phyloP scores from a whole-genome alignment of 2,329 filamentous ascomycete species.

The Epicoccum nigrum region DNA sequence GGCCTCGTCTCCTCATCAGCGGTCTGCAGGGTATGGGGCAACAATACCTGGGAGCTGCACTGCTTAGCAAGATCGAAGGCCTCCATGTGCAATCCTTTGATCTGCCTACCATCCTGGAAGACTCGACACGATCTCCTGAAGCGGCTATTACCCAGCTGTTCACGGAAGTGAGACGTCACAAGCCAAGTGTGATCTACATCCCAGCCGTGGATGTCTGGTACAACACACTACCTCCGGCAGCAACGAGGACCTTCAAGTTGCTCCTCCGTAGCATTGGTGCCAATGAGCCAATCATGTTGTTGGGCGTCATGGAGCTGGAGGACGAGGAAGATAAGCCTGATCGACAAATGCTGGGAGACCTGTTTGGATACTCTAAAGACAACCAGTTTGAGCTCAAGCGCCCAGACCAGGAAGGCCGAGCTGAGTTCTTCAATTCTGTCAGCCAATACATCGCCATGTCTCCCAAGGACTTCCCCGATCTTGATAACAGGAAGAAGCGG shows the following conservation, averaged over 20 bases:
- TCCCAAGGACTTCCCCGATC: slow-evolving; percentile 86
- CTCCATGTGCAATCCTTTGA: slow-evolving; percentile 96
- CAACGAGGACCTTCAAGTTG: slow-evolving; percentile 80
- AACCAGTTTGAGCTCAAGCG: slow-evolving; percentile 74
- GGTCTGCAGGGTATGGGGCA: slow-evolving; percentile 93
- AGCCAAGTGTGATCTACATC: slow-evolving; percentile 94
- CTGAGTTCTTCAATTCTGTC: slow-evolving; percentile 78
- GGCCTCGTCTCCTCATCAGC: slow-evolving; percentile 82
- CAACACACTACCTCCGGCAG: slow-evolving; percentile 66
- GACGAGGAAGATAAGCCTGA: slow-evolving; percentile 63
- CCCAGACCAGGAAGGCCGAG: slow-evolving; percentile 71
- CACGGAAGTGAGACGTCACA: slow-evolving; percentile 89
- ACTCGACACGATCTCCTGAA: slow-evolving; percentile 80
- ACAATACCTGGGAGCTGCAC: slow-evolving; percentile 80
- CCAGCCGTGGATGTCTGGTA: slow-evolving; percentile 92
- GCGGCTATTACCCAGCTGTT: slow-evolving; percentile 90
- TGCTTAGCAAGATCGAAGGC: slow-evolving; percentile 90
- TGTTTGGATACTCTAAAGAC: slow-evolving; percentile 85
- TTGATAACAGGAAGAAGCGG: slow-evolving; percentile 83
- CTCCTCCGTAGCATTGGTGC: slow-evolving; percentile 84
- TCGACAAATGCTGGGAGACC: slow-evolving; percentile 68
- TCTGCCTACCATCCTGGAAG: slow-evolving; percentile 82
- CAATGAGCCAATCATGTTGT: slow-evolving; percentile 84
- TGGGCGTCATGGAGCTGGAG: slow-evolving; percentile 80
- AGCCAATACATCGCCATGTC: slow-evolving; percentile 77